Conservation (phyloP, 2,329 filamentous ascomycete genomes). For the Cytospora piceicola region DNA sequence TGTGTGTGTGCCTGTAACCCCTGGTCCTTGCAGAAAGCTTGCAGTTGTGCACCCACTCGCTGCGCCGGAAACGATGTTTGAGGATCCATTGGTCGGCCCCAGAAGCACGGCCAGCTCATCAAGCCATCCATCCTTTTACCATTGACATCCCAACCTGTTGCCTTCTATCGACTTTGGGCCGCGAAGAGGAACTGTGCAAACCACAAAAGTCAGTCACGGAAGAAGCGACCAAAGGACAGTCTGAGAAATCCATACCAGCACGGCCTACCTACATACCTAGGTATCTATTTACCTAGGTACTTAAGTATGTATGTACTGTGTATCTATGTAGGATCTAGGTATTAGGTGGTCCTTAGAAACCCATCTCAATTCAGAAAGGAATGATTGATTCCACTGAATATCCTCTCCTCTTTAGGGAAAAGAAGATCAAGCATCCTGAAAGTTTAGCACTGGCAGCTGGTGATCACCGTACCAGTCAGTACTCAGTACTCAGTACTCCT, state of each 20-base stretch:
- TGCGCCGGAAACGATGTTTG: conserved; percentile 33
- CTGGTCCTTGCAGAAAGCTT: conserved; percentile 26
- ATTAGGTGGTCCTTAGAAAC: no score
- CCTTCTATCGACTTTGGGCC: conserved; percentile 24
- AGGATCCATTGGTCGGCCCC: conserved; percentile 37
- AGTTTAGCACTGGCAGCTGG: background rate
- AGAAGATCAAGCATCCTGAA: background rate
- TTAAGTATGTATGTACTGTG: background rate
- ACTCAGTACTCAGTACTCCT: no score
- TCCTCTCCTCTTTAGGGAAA: background rate
- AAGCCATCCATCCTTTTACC: conserved; percentile 36
- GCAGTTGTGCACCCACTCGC: conserved; percentile 35
- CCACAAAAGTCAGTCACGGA: background rate
- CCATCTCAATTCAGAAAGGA: no score
- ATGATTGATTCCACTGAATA: no score
- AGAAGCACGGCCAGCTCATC: conserved; percentile 41
- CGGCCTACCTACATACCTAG: background rate
- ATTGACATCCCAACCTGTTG: conserved; percentile 38
- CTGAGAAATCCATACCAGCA: background rate
- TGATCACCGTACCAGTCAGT: no score
- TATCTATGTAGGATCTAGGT: background rate
- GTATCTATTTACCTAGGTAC: background rate
- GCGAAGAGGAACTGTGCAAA: background rate
- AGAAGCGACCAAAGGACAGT: background rate
- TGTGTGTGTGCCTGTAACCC: conserved; percentile 15